A percentile compares a stretch with the other conserved stretches of the same genome.
Conservation (phyloP, 2,329 filamentous ascomycete genomes). For the Cyphellophora attinorum region DNA sequence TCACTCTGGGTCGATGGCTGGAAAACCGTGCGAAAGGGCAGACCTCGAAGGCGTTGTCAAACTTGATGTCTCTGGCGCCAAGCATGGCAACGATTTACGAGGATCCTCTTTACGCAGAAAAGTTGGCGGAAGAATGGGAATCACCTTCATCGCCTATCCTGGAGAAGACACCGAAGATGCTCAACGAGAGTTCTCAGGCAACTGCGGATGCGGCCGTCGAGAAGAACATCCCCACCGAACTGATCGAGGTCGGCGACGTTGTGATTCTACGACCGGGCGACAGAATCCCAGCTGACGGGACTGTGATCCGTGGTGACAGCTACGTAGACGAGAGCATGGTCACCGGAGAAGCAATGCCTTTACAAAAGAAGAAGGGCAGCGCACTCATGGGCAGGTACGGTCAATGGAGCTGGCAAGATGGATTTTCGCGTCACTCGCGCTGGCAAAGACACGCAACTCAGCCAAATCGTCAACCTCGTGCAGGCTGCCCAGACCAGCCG, state of each 20-base stretch:
- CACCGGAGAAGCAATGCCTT: conserved; percentile 91
- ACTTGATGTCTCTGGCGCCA: conserved; percentile 89
- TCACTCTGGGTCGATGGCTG: conserved; percentile 79
- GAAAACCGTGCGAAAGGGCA: conserved; percentile 95
- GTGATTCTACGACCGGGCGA: conserved; percentile 89
- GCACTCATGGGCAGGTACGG: conserved; percentile 83
- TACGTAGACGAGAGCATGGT: conserved; percentile 98
- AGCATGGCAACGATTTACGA: conserved; percentile 96
- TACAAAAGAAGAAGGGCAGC: conserved; percentile 74
- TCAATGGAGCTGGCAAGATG: conserved; percentile 84
- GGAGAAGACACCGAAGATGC: conserved; percentile 35
- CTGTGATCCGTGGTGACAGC: conserved; percentile 77
- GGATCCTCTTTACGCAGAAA: conserved; percentile 87
- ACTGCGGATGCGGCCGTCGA: conserved; percentile 53
- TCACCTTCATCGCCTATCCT: conserved; percentile 23
- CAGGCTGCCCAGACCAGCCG: conserved; percentile 92
- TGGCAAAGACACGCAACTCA: conserved; percentile 90
- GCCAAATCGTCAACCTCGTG: conserved; percentile 96
- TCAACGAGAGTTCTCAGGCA: conserved; percentile 4
- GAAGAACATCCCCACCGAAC: conserved; percentile 79
- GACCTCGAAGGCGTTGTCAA: conserved; percentile 85
- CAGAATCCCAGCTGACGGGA: conserved; percentile 90
- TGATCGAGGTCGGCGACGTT: conserved; percentile 87
- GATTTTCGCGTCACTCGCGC: conserved; percentile 90
- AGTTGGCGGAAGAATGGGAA: conserved; percentile 73